These are phyloP conservation scores for Citrus maxima DNA, from an alignment of 345 rosid species.

Conservation along the genomic window DNA sequence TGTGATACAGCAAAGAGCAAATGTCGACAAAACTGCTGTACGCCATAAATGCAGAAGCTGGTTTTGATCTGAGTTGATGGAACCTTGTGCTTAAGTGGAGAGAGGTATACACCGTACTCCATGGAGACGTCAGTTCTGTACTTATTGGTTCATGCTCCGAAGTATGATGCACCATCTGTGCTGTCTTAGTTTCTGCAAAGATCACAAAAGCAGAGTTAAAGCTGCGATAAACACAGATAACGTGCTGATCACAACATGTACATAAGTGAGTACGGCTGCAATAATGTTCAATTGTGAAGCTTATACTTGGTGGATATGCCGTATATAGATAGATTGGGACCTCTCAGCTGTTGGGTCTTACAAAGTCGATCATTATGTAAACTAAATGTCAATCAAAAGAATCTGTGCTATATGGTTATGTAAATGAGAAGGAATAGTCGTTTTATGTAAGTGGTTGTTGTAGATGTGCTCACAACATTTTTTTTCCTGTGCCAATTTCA, in stretches of 20 bases:
- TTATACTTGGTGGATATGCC: neutral
- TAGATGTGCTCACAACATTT: neutral
- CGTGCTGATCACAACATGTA: slow-evolving; percentile 14
- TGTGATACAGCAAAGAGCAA: slow-evolving; percentile 83
- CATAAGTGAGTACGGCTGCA: slow-evolving; percentile 1
- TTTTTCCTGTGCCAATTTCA: neutral
- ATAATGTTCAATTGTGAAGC: slow-evolving; percentile 1
- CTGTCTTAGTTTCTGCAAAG: neutral
- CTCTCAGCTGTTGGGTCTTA: slow-evolving; percentile 1
- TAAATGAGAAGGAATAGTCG: slow-evolving; percentile 10
- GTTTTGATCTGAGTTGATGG: slow-evolving; percentile 92
- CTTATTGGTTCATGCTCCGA: neutral
- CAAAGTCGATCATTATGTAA: neutral
- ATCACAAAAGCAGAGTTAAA: neutral
- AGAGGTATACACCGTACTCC: neutral
- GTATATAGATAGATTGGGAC: neutral
- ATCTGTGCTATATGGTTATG: slow-evolving; percentile 6
- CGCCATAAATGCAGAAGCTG: slow-evolving; percentile 95
- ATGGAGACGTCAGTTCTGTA: neutral
- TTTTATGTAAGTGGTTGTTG: slow-evolving; percentile 1
- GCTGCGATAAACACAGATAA: neutral
- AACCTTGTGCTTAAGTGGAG: neutral
- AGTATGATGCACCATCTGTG: neutral
- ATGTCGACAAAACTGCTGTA: slow-evolving; percentile 78
- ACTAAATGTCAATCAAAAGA: neutral